Evolutionary conservation across 352 stramenopile genomes (phyloP).

Genomic region (Globisporangium canariense): DNA sequence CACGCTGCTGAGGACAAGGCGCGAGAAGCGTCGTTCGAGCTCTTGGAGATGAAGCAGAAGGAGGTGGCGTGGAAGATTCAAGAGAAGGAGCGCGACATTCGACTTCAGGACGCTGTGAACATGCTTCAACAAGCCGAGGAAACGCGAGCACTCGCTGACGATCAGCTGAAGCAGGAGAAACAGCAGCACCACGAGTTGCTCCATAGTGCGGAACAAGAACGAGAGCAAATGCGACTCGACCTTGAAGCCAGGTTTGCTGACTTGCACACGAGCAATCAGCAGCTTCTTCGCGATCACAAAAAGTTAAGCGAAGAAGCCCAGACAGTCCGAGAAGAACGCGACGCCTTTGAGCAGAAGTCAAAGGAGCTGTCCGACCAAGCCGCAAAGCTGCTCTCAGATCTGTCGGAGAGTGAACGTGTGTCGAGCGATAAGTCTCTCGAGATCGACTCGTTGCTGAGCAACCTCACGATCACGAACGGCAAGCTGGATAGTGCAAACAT

Average conservation of each 20-base stretch:
- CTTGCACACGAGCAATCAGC: slow-evolving; percentile 22
- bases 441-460: slow-evolving; percentile 10
- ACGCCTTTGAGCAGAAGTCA: slow-evolving; percentile 8
- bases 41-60: slow-evolving; percentile 60
- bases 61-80: slow-evolving; percentile 56
- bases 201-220: slow-evolving; percentile 23
- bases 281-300: slow-evolving; percentile 2
- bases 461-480: not conserved
- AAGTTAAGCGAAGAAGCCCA: not conserved
- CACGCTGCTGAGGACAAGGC: slow-evolving; percentile 44
- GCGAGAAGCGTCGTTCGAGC: slow-evolving; percentile 36
- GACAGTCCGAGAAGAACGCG: not conserved
- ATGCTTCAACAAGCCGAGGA: slow-evolving; percentile 28
- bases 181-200: slow-evolving; percentile 21
- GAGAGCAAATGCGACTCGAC: slow-evolving; percentile 26
- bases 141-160: slow-evolving; percentile 16
- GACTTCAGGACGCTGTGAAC: slow-evolving; percentile 25
- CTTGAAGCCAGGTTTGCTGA: slow-evolving; percentile 36
- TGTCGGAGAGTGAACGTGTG: not conserved
- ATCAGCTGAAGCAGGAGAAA: slow-evolving; percentile 31
- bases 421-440: slow-evolving; percentile 3
- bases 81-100: slow-evolving; percentile 31
- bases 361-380: slow-evolving; percentile 2
- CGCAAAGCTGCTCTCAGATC: not conserved
- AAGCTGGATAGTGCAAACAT: slow-evolving; percentile 17